A percentile compares a stretch with the other conserved stretches of the same genome.
Evolutionary conservation across 441 rosid genomes (phyloP).

Genomic region (Corymbia citriodora): DNA sequence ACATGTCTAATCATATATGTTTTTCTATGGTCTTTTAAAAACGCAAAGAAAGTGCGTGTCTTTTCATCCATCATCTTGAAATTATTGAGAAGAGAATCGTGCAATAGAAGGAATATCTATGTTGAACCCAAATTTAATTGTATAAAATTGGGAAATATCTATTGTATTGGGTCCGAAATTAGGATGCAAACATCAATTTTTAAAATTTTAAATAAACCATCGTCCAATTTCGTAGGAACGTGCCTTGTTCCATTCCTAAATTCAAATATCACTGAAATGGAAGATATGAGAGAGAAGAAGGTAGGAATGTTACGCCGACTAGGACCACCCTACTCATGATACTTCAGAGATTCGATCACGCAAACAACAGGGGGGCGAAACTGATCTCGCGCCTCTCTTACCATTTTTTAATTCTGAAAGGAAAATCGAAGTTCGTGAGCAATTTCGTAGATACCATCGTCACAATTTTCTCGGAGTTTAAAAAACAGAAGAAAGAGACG

Average conservation of each 20-base stretch:
- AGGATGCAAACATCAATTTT: background rate
- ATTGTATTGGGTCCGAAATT: background rate
- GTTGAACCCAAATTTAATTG: too few species aligned
- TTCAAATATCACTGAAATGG: background rate
- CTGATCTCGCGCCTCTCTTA: background rate
- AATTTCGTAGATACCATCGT: background rate
- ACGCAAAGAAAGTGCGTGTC: background rate
- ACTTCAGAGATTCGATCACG: background rate
- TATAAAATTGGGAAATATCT: background rate
- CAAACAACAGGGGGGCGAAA: background rate
- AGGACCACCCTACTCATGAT: background rate
- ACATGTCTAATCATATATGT: background rate
- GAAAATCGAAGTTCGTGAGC: background rate
- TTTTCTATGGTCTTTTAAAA: background rate
- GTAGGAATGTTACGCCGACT: background rate
- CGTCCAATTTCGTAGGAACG: background rate
- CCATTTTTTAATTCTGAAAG: background rate
- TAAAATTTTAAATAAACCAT: background rate
- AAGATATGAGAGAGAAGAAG: background rate
- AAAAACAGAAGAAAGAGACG: background rate
- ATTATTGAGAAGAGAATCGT: background rate
- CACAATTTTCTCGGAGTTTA: background rate
- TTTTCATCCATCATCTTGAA: background rate
- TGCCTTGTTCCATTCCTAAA: fast-evolving
- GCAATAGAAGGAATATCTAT: fast-evolving